phyloP scores from a whole-genome alignment of 495 filamentous ascomycete species.

The Neurospora intermedia region DNA sequence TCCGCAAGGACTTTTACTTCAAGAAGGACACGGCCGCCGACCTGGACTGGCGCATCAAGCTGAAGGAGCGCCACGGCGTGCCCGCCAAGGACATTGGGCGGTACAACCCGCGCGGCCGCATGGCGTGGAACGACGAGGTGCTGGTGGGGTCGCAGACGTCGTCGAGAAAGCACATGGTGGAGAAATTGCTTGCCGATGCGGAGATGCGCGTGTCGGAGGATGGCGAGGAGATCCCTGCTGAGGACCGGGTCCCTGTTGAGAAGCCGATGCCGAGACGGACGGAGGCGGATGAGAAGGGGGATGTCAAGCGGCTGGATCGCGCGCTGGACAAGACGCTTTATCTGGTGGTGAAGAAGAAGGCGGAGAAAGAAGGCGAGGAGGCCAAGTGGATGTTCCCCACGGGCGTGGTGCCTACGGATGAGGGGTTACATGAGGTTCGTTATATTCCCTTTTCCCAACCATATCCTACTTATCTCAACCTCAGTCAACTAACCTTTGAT shows the following conservation, averaged over 20 bases:
- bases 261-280: slow-evolving; percentile 59
- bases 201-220: slow-evolving; percentile 55
- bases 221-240: slow-evolving; percentile 48
- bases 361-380: slow-evolving; percentile 39
- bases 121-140: slow-evolving; percentile 87
- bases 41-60: slow-evolving; percentile 83
- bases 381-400: slow-evolving; percentile 77
- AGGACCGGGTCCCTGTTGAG: slow-evolving; percentile 59
- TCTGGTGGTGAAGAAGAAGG: slow-evolving; percentile 57
- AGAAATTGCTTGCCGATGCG: slow-evolving; percentile 61
- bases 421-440: slow-evolving; percentile 68
- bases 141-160: slow-evolving; percentile 54
- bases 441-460: background rate
- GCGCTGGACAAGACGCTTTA: slow-evolving; percentile 72
- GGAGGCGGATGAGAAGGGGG: slow-evolving; percentile 67
- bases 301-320: slow-evolving; percentile 68
- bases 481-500: too few relatives aligned
- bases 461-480: too few relatives aligned
- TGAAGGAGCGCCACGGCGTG: slow-evolving; percentile 55
- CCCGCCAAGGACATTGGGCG: slow-evolving; percentile 73
- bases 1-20: slow-evolving; percentile 91
- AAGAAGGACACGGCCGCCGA: slow-evolving; percentile 78
- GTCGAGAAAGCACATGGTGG: slow-evolving; percentile 29
- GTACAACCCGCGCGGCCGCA: slow-evolving; percentile 68
- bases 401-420: slow-evolving; percentile 51